A percentile compares a stretch with the other conserved stretches of the same genome.
Conservation (phyloP, 495 filamentous ascomycete species). For the Talaromyces adpressus region DNA sequence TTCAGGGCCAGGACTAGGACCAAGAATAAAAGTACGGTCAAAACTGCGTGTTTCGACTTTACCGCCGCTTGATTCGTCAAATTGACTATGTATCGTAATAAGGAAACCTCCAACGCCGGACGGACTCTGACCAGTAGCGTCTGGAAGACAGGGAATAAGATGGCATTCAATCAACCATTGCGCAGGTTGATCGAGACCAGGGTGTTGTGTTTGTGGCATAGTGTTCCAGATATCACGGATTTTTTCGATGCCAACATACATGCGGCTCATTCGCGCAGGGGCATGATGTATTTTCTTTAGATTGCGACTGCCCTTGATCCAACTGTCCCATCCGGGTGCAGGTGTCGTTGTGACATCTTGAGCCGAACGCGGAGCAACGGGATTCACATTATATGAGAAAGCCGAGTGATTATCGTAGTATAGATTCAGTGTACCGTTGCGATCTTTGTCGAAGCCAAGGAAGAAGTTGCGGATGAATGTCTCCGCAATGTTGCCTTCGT, state of each 20-base stretch:
- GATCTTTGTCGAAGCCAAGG: slow-evolving; percentile 64
- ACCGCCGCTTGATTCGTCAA: slow-evolving; percentile 56
- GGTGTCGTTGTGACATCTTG: slow-evolving; percentile 24
- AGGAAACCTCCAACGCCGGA: slow-evolving; percentile 69
- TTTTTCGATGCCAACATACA: slow-evolving; percentile 54
- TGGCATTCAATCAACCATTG: slow-evolving; percentile 82
- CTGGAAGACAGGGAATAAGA: slow-evolving; percentile 61
- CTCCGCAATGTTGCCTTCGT: slow-evolving; percentile 66
- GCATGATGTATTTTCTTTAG: slow-evolving; percentile 60
- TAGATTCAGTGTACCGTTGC: slow-evolving; percentile 48
- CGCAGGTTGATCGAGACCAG: slow-evolving; percentile 53
- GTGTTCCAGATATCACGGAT: slow-evolving; percentile 61
- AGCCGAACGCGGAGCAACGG: slow-evolving; percentile 48
- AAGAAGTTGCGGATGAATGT: slow-evolving; percentile 73
- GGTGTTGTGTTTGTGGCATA: slow-evolving; percentile 71
- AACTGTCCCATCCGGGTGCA: slow-evolving; percentile 56
- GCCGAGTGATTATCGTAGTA: slow-evolving; percentile 73
- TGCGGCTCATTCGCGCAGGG: slow-evolving; percentile 52
- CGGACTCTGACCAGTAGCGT: slow-evolving; percentile 56
- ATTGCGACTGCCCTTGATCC: slow-evolving; percentile 77
- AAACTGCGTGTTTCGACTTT: slow-evolving; percentile 66
- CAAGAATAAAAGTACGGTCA: slow-evolving; percentile 76
- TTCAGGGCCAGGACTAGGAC: slow-evolving; percentile 57
- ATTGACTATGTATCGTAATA: slow-evolving; percentile 75
- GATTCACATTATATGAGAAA: slow-evolving; percentile 74